These are phyloP conservation scores for Spergularia marina DNA, from an alignment of 148 eudicot species.

Conservation along the genomic window DNA sequence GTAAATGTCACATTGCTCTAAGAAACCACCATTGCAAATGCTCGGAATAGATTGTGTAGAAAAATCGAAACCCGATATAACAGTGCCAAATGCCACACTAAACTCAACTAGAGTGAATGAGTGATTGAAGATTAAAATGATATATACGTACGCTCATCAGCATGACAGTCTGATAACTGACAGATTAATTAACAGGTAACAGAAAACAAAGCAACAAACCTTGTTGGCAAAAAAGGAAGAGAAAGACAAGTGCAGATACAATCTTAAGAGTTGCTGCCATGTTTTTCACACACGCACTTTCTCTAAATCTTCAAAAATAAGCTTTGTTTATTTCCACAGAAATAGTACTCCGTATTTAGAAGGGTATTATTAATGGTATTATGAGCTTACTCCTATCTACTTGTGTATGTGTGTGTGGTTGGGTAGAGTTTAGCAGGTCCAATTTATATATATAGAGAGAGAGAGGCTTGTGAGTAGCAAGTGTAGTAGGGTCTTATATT, in stretches of 20 bases:
- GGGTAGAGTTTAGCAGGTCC: not conserved
- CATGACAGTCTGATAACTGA: too few species aligned
- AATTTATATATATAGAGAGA: conserved; percentile 20
- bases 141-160: too few species aligned
- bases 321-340: not conserved
- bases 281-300: not conserved
- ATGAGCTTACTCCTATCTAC: not conserved
- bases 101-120: too few species aligned
- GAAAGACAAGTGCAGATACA: conserved; percentile 16
- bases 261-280: conserved; percentile 20
- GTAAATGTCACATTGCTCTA: too few species aligned
- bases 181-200: too few species aligned
- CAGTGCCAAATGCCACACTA: too few species aligned
- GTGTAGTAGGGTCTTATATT: not conserved
- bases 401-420: not conserved
- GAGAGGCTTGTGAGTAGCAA: not conserved
- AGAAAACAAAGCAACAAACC: conserved; percentile 9
- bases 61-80: too few species aligned
- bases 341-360: not conserved
- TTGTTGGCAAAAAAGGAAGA: conserved; percentile 22
- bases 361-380: too few species aligned
- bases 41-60: too few species aligned
- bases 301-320: not conserved
- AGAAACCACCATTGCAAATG: too few species aligned
- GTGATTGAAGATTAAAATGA: too few species aligned